Base-by-base conservation (phyloP, 495 filamentous ascomycete genomes). In the Daldinia caldariorum region DNA sequence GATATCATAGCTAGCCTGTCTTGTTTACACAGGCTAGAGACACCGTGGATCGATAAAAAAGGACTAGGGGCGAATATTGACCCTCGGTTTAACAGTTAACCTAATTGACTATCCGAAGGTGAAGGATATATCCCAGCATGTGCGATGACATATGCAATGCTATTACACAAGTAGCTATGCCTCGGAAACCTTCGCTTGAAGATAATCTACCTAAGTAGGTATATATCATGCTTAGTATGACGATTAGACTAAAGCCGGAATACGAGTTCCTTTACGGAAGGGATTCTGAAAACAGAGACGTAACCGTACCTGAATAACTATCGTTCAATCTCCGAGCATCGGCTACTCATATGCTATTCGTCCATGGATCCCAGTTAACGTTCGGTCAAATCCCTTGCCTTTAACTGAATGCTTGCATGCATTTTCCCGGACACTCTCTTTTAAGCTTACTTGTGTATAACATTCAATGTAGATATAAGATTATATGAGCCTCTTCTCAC, bases 311-410 rank as follows among this genome's bases (percentile, higher is more conserved):
- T 41, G 10, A 39, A 47, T 49, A 9, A 50, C 34, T 60, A 61
- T 38, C 61, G 54, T 41, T 45, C 60, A 72, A 72, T 72, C 50
- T 72, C 70, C 70, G 70, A 72, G 61, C 61, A 69, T 68, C 70
- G 65, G 65, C 61, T 49, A 50, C 38, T 58, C 34, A 62, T 43
- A 61, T 50, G 31, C 53, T 31, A 29, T 62, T 58, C 43, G 51
- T 43, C 26, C n/a, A 55, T 0, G 20, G 49, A 63, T 37, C 57
- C 55, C 39, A 43, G 58, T 3, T 31, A 38, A 18, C 41, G 58
- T 12, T 49, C 53, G 47, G 51, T 18, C 14, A 16, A 69, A 58
- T 45, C 66, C 64, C 57, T 61, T 62, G 56, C 64, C 49, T 55
- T 62, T 61, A 69, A 57, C 70, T 72, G 57, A 69, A 62, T 45